phyloP scores from a whole-genome alignment of 1,284 basidiomycete species.

The Lentinus polychrous region DNA sequence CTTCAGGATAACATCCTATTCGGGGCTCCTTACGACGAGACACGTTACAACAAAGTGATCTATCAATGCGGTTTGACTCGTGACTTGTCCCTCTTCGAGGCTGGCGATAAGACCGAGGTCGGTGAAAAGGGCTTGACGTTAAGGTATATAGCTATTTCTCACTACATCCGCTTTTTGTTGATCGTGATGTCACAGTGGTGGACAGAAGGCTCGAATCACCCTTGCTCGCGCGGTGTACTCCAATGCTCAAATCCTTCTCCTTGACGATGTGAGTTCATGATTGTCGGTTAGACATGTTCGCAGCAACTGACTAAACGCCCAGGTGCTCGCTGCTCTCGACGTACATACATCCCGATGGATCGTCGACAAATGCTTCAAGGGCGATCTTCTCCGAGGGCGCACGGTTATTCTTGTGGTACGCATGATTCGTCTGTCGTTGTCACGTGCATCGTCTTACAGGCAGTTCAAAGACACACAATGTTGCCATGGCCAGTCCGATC shows the following conservation, averaged over 20 bases:
- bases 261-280: constrained; percentile 46
- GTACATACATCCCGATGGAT: constrained; percentile 72
- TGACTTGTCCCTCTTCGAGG: constrained; percentile 61
- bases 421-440: constrained; percentile 5
- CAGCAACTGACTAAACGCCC: neutral
- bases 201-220: constrained; percentile 53
- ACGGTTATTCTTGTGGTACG: constrained; percentile 70
- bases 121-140: constrained; percentile 59
- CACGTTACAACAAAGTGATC: constrained; percentile 42
- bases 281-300: constrained; percentile 13
- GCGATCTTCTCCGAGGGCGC: constrained; percentile 60
- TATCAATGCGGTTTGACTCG: constrained; percentile 57
- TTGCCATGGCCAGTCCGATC: constrained; percentile 56
- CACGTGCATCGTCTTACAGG: neutral
- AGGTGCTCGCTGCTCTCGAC: constrained; percentile 47
- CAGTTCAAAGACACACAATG: constrained; percentile 56
- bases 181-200: constrained; percentile 43
- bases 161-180: constrained; percentile 42
- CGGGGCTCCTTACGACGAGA: constrained; percentile 35
- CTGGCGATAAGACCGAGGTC: constrained; percentile 69
- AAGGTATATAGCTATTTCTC: constrained; percentile 22
- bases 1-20: constrained; percentile 37
- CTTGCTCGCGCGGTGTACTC: constrained; percentile 70
- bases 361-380: constrained; percentile 66
- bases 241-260: constrained; percentile 50